These are phyloP conservation scores for Pouteria glomerata DNA, from an alignment of 148 eudicot genomes.

Conservation along the genomic window DNA sequence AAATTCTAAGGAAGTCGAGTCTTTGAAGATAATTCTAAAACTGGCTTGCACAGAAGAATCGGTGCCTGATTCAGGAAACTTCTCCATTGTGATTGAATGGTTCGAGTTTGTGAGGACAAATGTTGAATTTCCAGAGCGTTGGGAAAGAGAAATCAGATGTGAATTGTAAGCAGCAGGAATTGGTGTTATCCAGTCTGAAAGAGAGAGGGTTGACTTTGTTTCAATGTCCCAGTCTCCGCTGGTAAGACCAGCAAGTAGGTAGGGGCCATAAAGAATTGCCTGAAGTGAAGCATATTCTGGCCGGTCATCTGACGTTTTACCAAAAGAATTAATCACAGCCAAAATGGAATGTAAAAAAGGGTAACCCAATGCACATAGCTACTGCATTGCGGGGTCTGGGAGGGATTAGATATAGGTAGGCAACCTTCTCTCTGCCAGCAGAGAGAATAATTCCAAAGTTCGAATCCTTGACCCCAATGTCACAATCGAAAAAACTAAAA, in stretches of 20 bases:
- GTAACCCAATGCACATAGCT: no score
- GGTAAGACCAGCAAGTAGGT: conserved; percentile 71
- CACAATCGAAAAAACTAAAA: no score
- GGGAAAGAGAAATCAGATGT: conserved; percentile 53
- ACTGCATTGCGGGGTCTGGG: no score
- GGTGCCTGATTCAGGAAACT: conserved; percentile 39
- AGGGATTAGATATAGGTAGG: no score
- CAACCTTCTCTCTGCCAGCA: no score
- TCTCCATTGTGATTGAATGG: conserved; percentile 32
- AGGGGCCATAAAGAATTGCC: conserved; percentile 84
- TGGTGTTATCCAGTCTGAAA: conserved; percentile 56
- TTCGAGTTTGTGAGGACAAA: conserved; percentile 37
- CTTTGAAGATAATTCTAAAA: conserved; percentile 51
- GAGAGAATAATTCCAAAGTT: no score
- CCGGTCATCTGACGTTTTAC: conserved; percentile 65
- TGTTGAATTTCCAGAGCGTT: conserved; percentile 26
- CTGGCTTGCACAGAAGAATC: conserved; percentile 49
- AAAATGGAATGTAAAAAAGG: no score
- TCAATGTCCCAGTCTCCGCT: conserved; percentile 61
- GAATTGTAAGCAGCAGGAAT: conserved; percentile 54
- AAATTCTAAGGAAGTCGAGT: conserved; percentile 7
- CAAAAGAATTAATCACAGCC: not conserved
- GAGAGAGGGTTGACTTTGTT: conserved; percentile 24
- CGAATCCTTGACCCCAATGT: no score
- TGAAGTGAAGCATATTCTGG: conserved; percentile 51